These are phyloP conservation scores for Areca catechu DNA, from an alignment of 176 grass and related monocot species.

Conservation along the genomic window DNA sequence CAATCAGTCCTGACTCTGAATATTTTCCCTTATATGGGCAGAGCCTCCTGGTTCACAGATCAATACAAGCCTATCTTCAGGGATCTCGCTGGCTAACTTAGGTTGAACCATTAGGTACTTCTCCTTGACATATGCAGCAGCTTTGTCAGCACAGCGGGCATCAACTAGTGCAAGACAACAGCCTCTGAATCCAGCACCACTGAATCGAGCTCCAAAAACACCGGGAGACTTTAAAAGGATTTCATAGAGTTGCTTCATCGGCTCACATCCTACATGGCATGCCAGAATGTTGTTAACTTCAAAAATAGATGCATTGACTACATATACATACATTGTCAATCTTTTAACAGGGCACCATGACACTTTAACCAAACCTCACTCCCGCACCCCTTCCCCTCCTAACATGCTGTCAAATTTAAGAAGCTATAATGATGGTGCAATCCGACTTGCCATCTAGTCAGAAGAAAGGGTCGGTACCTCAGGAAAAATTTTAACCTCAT, in stretches of 20 bases:
- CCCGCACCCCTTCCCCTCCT: no score
- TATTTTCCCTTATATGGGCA: slow-evolving; percentile 26
- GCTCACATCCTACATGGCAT: slow-evolving; percentile 42
- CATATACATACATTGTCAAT: no score
- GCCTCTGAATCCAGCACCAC: slow-evolving; percentile 89
- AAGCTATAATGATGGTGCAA: no score
- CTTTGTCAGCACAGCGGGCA: slow-evolving; percentile 31
- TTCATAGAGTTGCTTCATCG: slow-evolving; percentile 93
- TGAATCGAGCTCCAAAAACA: slow-evolving; percentile 76
- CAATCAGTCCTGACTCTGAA: no score
- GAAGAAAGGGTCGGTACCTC: no score
- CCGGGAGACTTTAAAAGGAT: slow-evolving; percentile 85
- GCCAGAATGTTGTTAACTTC: neutral
- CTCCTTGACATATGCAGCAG: slow-evolving; percentile 41
- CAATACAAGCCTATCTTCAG: slow-evolving; percentile 48
- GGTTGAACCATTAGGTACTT: slow-evolving; percentile 69
- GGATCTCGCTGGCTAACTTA: slow-evolving; percentile 45
- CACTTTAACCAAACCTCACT: no score
- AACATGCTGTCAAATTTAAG: no score
- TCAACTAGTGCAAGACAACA: slow-evolving; percentile 82
- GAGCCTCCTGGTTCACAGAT: slow-evolving; percentile 59
- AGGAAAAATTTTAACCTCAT: no score
- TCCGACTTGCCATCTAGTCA: no score
- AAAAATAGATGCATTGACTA: no score
- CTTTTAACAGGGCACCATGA: no score